Evolutionary conservation across 2,329 filamentous ascomycete genomes (phyloP).

Genomic region (Daldinia sp.): DNA sequence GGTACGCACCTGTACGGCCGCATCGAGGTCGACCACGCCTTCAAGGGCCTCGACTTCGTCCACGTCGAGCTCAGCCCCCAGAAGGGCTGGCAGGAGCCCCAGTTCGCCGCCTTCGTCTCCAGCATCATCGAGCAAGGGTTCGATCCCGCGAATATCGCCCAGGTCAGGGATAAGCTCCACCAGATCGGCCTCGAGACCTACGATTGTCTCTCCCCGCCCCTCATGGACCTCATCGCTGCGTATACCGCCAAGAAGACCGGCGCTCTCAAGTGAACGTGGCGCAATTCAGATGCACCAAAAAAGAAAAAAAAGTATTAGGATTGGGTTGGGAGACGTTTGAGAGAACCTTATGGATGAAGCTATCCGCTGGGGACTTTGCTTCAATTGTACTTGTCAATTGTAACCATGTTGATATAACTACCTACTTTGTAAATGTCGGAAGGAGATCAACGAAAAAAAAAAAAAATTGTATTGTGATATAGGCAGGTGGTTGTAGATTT

Average conservation of each 20-base stretch:
- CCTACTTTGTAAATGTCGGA: background rate
- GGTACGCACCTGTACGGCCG: conserved; percentile 73
- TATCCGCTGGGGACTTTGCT: background rate
- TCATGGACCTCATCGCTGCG: conserved; percentile 73
- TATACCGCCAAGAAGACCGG: conserved; percentile 65
- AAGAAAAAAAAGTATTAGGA: background rate
- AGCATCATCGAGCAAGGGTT: conserved; percentile 77
- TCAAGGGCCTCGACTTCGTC: conserved; percentile 77
- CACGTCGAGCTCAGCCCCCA: conserved; percentile 66
- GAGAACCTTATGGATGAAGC: background rate
- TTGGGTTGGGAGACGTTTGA: background rate
- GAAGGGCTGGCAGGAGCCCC: conserved; percentile 77
- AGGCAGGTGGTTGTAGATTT: conserved; percentile 14
- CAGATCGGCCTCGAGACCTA: conserved; percentile 70
- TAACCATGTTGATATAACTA: background rate
- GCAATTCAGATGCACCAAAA: background rate
- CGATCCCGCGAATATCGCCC: conserved; percentile 65
- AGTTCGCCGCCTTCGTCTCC: conserved; percentile 76
- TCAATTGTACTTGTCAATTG: background rate
- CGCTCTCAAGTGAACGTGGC: conserved; percentile 23
- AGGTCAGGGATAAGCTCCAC: conserved; percentile 66
- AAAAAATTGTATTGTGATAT: conserved; percentile 3
- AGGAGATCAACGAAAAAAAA: conserved; percentile 4
- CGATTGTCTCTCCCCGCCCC: conserved; percentile 69
- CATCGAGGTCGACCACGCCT: conserved; percentile 73